Evolutionary conservation across 2,329 filamentous ascomycete genomes (phyloP), one percentile per base, ranked within the genome.

Genomic region (Didymella pomorum): DNA sequence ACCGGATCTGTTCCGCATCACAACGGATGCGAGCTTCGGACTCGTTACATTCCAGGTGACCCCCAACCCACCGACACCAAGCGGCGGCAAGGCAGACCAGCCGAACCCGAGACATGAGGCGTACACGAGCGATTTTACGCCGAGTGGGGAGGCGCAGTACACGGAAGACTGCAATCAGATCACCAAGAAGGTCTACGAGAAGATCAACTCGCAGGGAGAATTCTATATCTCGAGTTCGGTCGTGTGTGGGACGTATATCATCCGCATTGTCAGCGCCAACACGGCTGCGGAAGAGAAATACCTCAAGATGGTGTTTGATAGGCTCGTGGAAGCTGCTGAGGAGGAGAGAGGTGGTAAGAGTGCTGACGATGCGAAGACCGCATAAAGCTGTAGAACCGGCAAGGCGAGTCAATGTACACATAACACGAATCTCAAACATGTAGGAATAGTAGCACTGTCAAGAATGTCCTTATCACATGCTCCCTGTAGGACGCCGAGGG

Each of bases 171-270:
- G 85, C 12, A 92, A 95, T 66, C 79, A 78, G 20, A 71, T 90
- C 11, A 96, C 93, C 0, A 89, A 89, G 76, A 82, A 84, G 54
- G 85, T 96, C 12, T 94, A 91, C 68, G 90, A 95, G 69, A 76
- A 81, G 23, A 84, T 97, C 26, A 94, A 96, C 68, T 80, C 81
- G 3, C 80, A 84, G 8, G 92, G 92, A 1, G 87, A 92, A 75
- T 90, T 96, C 55, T 97, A 92, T 77, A 79, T 97, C 23, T 97
- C 93, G 0, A 89, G 87, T 41, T 90, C 89, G 1, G 85, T 92
- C 4, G 83, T 96, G 12, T 86, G 86, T 9, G 90, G 87, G 1
- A 82, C 87, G 20, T 92, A 92, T 75, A 89, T 90, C 1, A 96
- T 98, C 60, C 83, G 94, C 0, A 86, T 97, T 35, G 89, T 94